Percentiles rank a stretch among this genome's conserved stretches.
Evolutionary conservation across 306 rosid species (phyloP).

Genomic region (Malus sylvestris): DNA sequence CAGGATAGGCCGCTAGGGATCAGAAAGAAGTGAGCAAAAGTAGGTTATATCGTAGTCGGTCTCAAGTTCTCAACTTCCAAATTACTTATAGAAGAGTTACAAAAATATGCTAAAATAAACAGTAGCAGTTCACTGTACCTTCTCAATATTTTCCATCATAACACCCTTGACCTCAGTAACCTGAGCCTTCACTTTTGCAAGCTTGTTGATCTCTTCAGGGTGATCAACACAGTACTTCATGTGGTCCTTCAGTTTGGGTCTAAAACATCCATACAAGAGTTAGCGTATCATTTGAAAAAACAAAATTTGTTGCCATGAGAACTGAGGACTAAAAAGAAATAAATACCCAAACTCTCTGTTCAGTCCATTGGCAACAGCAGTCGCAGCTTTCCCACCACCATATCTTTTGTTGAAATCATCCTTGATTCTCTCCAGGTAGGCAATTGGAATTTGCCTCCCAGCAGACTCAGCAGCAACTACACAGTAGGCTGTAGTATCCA

Average conservation of each 20-base stretch:
- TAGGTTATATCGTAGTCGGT: background rate
- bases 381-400: constrained; percentile 82
- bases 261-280: constrained; percentile 21
- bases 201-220: constrained; percentile 95
- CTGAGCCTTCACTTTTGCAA: constrained; percentile 96
- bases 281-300: background rate
- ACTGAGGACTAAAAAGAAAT: background rate
- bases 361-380: constrained; percentile 54
- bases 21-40: too few species aligned
- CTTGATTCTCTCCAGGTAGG: constrained; percentile 71
- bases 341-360: constrained; percentile 86
- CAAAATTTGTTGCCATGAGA: background rate
- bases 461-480: constrained; percentile 82
- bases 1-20: too few species aligned
- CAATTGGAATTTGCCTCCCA: constrained; percentile 89
- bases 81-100: too few species aligned
- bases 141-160: constrained; percentile 98
- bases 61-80: background rate
- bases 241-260: constrained; percentile 85
- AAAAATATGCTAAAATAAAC: background rate
- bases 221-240: constrained; percentile 92
- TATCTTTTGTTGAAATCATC: constrained; percentile 81
- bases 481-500: constrained; percentile 64
- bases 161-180: constrained; percentile 99
- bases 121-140: constrained; percentile 33